These are phyloP conservation scores for Magnusiomyces suaveolens DNA, from an alignment of 1,139 yeast genomes.

Conservation along the genomic window DNA sequence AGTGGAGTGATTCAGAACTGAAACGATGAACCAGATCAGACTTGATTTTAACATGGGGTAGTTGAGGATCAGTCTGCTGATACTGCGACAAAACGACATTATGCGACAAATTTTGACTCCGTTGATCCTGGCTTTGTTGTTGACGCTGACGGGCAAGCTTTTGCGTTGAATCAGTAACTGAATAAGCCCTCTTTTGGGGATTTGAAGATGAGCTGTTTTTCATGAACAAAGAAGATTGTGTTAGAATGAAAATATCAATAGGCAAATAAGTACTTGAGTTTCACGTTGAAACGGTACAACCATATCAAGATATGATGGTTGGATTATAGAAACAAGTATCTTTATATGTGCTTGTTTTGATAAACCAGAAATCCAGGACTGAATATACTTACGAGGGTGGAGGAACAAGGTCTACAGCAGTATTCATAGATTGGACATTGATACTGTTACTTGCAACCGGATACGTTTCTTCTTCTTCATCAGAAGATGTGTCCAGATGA, in stretches of 20 bases:
- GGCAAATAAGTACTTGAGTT: not conserved
- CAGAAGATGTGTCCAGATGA: slow-evolving; percentile 17
- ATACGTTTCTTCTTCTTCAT: slow-evolving; percentile 15
- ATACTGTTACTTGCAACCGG: not conserved
- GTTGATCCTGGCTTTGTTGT: not conserved
- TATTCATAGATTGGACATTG: not conserved
- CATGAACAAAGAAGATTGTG: not conserved
- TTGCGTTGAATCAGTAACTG: not conserved
- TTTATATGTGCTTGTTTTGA: too few relatives aligned
- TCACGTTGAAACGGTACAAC: too few relatives aligned
- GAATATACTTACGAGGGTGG: not conserved
- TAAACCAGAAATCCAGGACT: not conserved
- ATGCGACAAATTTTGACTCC: not conserved
- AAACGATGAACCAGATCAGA: slow-evolving; percentile 33
- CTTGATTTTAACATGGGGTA: slow-evolving; percentile 6
- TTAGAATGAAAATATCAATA: not conserved
- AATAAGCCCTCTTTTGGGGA: not conserved
- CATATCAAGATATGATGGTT: too few relatives aligned
- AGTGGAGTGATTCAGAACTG: slow-evolving; percentile 73
- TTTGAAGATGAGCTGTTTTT: not conserved
- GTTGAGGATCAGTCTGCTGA: slow-evolving; percentile 7
- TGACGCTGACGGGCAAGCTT: not conserved
- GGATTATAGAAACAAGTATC: too few relatives aligned
- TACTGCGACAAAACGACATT: not conserved
- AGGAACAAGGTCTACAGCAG: not conserved